These are phyloP conservation scores for Hysterium pulicare DNA, from an alignment of 2,329 filamentous ascomycete species.

Conservation along the genomic window DNA sequence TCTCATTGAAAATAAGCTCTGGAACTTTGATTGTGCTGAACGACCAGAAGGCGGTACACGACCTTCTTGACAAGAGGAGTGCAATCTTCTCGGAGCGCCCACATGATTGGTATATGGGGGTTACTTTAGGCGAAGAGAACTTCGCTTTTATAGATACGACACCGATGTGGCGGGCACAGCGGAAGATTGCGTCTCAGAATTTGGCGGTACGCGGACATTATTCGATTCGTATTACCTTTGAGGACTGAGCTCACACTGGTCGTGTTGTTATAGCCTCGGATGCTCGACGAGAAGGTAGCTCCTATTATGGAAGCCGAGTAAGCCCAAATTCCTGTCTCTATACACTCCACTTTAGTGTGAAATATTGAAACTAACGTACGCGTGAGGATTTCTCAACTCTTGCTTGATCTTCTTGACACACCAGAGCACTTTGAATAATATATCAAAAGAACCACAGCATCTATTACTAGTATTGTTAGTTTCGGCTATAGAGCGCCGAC, in stretches of 20 bases:
- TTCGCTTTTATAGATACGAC: conserved; percentile 8
- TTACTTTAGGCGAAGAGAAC: conserved; percentile 5
- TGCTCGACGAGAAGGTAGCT: conserved; percentile 10
- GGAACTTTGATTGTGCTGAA: conserved; percentile 17
- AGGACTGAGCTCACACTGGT: too few species aligned
- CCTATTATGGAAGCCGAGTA: conserved; percentile 15
- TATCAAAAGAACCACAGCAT: conserved; percentile 8
- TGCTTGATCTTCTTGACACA: conserved; percentile 10
- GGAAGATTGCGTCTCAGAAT: conserved; percentile 13
- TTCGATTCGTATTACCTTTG: neutral
- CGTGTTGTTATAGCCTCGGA: conserved; percentile 1
- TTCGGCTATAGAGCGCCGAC: conserved; percentile 10
- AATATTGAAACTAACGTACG: neutral
- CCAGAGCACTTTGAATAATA: conserved; percentile 10
- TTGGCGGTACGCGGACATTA: conserved; percentile 4
- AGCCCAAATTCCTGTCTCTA: too few species aligned
- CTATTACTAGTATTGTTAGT: conserved; percentile 8
- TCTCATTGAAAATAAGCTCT: conserved; percentile 17
- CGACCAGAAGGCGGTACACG: conserved; percentile 13
- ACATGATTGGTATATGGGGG: conserved; percentile 7
- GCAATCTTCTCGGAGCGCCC: conserved; percentile 14
- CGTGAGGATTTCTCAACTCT: conserved; percentile 9
- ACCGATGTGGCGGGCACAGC: conserved; percentile 10
- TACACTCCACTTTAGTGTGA: neutral
- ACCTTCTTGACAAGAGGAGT: conserved; percentile 19